A percentile compares a stretch with the other conserved stretches of the same genome.
These are phyloP conservation scores for Bifiguratus adelaidae DNA, from an alignment of 192 early-diverging fungal species.

Conservation along the genomic window DNA sequence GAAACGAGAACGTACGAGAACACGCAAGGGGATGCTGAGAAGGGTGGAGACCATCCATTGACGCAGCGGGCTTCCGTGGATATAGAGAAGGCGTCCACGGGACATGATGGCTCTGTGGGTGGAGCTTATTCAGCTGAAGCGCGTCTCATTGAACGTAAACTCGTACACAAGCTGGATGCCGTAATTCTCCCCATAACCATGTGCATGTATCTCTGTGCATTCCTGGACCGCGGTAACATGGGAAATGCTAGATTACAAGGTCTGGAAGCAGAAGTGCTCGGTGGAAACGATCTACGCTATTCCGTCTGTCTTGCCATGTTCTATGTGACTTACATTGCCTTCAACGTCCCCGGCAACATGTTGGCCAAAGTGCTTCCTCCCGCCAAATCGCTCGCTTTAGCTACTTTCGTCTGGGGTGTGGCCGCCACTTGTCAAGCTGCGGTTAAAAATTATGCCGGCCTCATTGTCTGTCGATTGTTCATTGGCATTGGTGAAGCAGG, in stretches of 20 bases:
- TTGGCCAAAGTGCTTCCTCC: neutral
- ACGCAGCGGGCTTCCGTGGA: too few relatives aligned
- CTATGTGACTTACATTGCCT: neutral
- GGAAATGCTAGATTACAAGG: constrained; percentile 1
- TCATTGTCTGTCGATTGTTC: constrained; percentile 36
- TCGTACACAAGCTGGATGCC: neutral
- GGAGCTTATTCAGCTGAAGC: neutral
- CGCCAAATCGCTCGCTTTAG: neutral
- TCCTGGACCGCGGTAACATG: neutral
- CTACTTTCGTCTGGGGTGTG: constrained; percentile 34
- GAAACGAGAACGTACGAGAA: too few relatives aligned
- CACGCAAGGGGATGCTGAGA: too few relatives aligned
- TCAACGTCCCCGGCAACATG: neutral
- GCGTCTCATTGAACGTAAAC: neutral
- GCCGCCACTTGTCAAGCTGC: constrained; percentile 35
- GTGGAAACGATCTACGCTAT: neutral
- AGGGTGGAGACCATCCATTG: too few relatives aligned
- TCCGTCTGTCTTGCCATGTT: neutral
- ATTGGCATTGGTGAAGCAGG: constrained; percentile 38
- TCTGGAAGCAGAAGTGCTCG: constrained; percentile 1
- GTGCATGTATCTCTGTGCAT: constrained; percentile 3
- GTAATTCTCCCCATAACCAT: constrained; percentile 1
- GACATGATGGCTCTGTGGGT: neutral
- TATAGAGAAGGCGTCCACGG: neutral
- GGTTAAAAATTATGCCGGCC: constrained; percentile 15